phyloP scores from a whole-genome alignment of 2,329 filamentous ascomycete species.

The Colletotrichum sp. region DNA sequence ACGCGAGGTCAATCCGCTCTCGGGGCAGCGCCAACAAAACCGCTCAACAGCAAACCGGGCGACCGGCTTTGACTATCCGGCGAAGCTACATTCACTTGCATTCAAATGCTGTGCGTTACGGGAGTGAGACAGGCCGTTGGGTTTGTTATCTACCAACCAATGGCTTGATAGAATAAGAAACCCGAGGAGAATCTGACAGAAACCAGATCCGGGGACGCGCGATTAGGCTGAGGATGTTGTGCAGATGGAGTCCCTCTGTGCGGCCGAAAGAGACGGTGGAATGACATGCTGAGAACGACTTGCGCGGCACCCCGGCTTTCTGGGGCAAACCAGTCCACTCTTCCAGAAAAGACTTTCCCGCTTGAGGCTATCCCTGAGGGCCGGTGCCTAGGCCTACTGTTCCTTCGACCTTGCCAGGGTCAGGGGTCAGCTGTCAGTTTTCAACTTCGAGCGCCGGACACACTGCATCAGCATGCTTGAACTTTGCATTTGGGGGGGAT shows the following conservation, averaged over 20 bases:
- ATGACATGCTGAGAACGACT: not conserved
- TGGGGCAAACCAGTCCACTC: not conserved
- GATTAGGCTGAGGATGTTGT: conserved; percentile 14
- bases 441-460: conserved; percentile 2
- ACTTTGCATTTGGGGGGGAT: not conserved
- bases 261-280: not conserved
- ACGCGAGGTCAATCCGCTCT: not conserved
- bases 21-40: not conserved
- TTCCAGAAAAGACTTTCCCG: not conserved
- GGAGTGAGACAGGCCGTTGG: not conserved
- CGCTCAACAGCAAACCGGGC: not conserved
- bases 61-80: not conserved
- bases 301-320: conserved; percentile 3
- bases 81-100: not conserved
- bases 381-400: not conserved
- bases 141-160: not conserved
- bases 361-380: not conserved
- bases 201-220: not conserved
- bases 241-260: conserved; percentile 7
- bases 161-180: not conserved
- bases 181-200: not conserved
- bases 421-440: conserved; percentile 11
- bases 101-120: not conserved
- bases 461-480: not conserved
- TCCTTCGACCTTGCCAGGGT: not conserved